These are phyloP conservation scores for Curvularia hawaiiensis DNA, from an alignment of 2,329 filamentous ascomycete genomes.

Conservation along the genomic window DNA sequence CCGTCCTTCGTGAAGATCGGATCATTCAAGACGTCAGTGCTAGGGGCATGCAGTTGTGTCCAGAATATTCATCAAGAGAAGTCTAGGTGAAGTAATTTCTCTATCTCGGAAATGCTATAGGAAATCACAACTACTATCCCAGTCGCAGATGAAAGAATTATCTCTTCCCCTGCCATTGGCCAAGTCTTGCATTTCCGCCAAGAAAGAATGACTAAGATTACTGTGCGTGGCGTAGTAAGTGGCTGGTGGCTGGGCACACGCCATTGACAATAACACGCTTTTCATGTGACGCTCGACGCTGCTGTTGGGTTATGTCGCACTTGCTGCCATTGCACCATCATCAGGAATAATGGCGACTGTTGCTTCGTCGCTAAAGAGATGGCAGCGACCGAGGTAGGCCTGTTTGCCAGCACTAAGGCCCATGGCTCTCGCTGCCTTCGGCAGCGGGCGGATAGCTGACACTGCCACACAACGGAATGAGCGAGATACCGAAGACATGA, in stretches of 20 bases:
- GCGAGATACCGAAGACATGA: constrained; percentile 22
- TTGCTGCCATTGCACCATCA: constrained; percentile 19
- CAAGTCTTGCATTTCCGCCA: neutral
- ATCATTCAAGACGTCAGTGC: neutral
- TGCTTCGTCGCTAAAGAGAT: neutral
- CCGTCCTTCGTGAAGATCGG: neutral
- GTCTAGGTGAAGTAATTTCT: neutral
- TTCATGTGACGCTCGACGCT: constrained; percentile 7
- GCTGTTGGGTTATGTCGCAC: constrained; percentile 12
- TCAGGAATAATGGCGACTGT: constrained; percentile 9
- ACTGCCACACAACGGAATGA: constrained; percentile 33
- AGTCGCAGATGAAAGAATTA: neutral
- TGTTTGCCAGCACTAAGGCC: constrained; percentile 9
- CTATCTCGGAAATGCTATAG: neutral
- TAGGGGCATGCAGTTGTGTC: neutral
- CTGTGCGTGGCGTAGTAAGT: constrained; percentile 4
- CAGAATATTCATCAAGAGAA: neutral
- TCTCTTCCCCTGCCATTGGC: neutral
- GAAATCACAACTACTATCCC: neutral
- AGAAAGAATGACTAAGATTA: constrained; percentile 2
- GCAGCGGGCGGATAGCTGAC: constrained; percentile 32
- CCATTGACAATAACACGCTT: constrained; percentile 5
- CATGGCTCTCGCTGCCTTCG: constrained; percentile 21
- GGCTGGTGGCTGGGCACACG: constrained; percentile 9
- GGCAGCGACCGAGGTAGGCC: constrained; percentile 8